Percentiles rank a stretch among this genome's conserved stretches.
Conservation (phyloP, 2,329 filamentous ascomycete species). For the Fusarium siculi region DNA sequence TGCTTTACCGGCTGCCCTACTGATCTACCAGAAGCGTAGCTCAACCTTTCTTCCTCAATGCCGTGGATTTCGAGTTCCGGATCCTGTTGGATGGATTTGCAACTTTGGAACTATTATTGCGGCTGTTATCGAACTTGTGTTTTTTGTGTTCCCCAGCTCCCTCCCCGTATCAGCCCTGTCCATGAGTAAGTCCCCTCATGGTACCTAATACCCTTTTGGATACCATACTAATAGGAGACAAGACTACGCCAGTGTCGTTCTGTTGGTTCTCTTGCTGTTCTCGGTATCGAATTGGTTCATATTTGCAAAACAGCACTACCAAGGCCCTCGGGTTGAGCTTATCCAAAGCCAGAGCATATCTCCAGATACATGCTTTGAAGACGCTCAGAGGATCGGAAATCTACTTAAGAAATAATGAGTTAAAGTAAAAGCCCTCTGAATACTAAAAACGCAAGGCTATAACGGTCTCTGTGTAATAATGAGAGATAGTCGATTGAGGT, state of each 20-base stretch:
- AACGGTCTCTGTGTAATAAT: no score
- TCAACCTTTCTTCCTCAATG: not conserved
- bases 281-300: not conserved
- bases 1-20: not conserved
- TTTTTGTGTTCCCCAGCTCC: not conserved
- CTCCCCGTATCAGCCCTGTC: not conserved
- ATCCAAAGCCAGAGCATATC: not conserved
- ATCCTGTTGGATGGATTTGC: rapidly evolving
- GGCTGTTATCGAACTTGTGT: not conserved
- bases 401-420: not conserved
- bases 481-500: no score
- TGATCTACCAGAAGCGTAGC: not conserved
- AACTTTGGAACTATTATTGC: not conserved
- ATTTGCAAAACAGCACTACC: not conserved
- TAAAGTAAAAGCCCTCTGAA: not conserved
- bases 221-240: rapidly evolving
- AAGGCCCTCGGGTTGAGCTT: not conserved
- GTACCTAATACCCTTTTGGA: not conserved
- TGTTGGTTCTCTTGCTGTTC: not conserved
- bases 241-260: not conserved
- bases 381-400: not conserved
- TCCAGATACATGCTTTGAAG: rapidly evolving
- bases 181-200: not conserved
- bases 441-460: no score
- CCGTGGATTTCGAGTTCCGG: not conserved